Base-by-base conservation (phyloP, 2,329 filamentous ascomycete species). In the Fusarium transvaalense region DNA sequence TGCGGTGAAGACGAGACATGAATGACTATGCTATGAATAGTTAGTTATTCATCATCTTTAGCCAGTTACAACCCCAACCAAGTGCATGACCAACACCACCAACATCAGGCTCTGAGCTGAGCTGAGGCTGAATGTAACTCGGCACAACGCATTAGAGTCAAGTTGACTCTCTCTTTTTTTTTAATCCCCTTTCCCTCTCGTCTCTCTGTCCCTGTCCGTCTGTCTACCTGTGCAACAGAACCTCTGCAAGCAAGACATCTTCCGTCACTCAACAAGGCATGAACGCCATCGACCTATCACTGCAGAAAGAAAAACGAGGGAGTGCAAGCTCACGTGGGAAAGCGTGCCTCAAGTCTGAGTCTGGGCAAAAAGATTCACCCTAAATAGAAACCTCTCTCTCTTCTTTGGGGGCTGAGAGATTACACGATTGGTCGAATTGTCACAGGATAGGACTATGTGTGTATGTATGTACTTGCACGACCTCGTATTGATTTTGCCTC, bases 261-360 rank as follows among this genome's bases (percentile, higher is more conserved):
- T 19, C 25, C 25, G 45, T 41, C 29, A 17, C 39, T 19, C 61
- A 66, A 66, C 56, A 66, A 65, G 58, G 54, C 54, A 60, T 32
- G 54, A 57, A 73, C 71, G 66, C 71, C 71, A 73, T 73, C 69
- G 55, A 59, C 61, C 64, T 69, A 61, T 35, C 71, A 72, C 71
- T 21, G 54, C 71, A 71, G 61, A 42, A 52, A 34, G 17, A 42
- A 52, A 34, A 17, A 27, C 23, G 39, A 53, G 71, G 65, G 47
- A 48, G 27, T 31, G 42, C 42, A 45, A 41, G 59, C 58, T 68
- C 70, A 64, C 66, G 66, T 72, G 71, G 71, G 42, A 66, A 50
- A 50, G 21, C 25, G 17, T 50, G 21, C 14, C n/a, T 67, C 35
- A 56, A 69, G 63, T 64, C 64, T 69, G 48, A 51, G 34, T 10